Evolutionary conservation across 83 land plant genomes (phyloP).

Genomic region (Diphasiastrum complanatum): DNA sequence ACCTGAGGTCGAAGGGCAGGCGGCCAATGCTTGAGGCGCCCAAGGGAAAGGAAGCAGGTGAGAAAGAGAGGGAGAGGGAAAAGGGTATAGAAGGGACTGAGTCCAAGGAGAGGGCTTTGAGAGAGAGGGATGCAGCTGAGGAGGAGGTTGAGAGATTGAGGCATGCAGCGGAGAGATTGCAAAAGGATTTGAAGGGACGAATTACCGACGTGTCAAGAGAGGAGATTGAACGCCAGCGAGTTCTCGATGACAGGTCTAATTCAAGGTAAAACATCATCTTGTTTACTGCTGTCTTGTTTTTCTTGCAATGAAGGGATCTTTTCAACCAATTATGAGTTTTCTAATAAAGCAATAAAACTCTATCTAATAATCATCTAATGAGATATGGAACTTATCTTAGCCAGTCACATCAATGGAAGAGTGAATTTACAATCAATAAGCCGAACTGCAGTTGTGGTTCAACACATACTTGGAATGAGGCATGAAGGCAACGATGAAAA

Average conservation of each 20-base stretch:
- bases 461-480: too few species aligned
- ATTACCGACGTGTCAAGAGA: slow-evolving; percentile 85
- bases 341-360: too few species aligned
- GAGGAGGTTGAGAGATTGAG: slow-evolving; percentile 82
- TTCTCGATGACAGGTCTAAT: slow-evolving; percentile 75
- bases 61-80: slow-evolving; percentile 23
- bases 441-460: too few species aligned
- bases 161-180: slow-evolving; percentile 50
- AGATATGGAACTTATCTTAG: too few species aligned
- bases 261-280: slow-evolving; percentile 43
- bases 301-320: neutral
- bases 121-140: slow-evolving; percentile 76
- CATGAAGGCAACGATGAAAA: too few species aligned
- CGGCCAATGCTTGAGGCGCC: slow-evolving; percentile 2
- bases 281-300: neutral
- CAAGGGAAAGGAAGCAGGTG: slow-evolving; percentile 22
- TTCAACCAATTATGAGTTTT: too few species aligned
- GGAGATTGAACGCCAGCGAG: slow-evolving; percentile 81
- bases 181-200: slow-evolving; percentile 68
- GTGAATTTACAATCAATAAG: too few species aligned
- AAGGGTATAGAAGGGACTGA: slow-evolving; percentile 18
- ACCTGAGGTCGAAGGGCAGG: slow-evolving; percentile 15
- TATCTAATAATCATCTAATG: too few species aligned
- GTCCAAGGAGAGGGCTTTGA: slow-evolving; percentile 59
- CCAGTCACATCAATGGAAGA: too few species aligned